Conservation (phyloP, 352 stramenopile genomes). For the Phytophthora kernoviae region DNA sequence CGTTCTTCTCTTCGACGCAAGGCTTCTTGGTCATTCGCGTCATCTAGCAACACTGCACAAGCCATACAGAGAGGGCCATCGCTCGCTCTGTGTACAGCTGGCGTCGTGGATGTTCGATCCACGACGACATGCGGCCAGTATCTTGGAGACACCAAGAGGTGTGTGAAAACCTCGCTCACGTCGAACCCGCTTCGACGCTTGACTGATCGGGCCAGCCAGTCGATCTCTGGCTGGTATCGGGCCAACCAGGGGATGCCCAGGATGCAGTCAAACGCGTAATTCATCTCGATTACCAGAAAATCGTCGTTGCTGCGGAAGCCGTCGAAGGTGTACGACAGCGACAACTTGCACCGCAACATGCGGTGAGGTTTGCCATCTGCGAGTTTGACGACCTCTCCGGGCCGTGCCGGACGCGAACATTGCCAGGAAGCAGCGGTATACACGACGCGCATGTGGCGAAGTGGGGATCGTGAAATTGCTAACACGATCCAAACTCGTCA, state of each 20-base stretch:
- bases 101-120: neutral
- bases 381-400: constrained; percentile 9
- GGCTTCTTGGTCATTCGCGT: neutral
- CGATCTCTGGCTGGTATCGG: no score
- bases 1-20: neutral
- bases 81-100: constrained; percentile 1
- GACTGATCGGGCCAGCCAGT: constrained; percentile 12
- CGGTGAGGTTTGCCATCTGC: constrained; percentile 13
- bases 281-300: constrained; percentile 17
- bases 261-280: no score
- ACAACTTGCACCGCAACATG: constrained; percentile 1
- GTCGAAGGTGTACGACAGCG: constrained; percentile 1
- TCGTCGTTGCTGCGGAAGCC: constrained; percentile 11
- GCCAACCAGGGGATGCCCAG: no score
- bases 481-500: no score
- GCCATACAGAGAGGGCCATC: constrained; percentile 6
- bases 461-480: no score
- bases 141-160: constrained; percentile 11
- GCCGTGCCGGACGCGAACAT: constrained; percentile 5
- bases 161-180: constrained; percentile 17
- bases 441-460: no score
- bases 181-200: constrained; percentile 11
- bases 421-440: constrained; percentile 7
- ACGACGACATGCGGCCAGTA: constrained; percentile 8
- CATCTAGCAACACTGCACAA: neutral